Percentiles rank a stretch among this genome's conserved stretches.
phyloP scores from a whole-genome alignment of 805 yeast genomes.

The Blastobotrys chiropterorum region DNA sequence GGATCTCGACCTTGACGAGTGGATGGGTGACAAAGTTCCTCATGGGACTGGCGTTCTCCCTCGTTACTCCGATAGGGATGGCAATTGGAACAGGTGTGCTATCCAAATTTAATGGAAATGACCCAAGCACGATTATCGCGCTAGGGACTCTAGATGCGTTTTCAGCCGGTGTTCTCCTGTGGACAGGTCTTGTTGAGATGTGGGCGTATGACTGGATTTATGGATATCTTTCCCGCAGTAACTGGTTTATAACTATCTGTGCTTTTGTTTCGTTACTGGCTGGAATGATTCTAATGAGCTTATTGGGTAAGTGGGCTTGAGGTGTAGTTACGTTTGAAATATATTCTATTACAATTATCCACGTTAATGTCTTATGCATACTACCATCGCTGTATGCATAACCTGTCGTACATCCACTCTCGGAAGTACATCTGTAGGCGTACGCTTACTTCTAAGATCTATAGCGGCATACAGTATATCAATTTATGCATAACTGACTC shows the following conservation, averaged over 20 bases:
- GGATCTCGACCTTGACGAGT: slow-evolving; percentile 58
- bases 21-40: slow-evolving; percentile 40
- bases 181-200: slow-evolving; percentile 68
- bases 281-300: slow-evolving; percentile 68
- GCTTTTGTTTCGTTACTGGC: slow-evolving; percentile 44
- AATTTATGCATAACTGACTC: no score
- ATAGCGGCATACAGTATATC: no score
- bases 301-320: slow-evolving; percentile 72
- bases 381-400: no score
- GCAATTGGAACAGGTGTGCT: slow-evolving; percentile 76
- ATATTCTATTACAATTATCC: no score
- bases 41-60: slow-evolving; percentile 38
- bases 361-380: no score
- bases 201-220: slow-evolving; percentile 61
- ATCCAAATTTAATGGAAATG: slow-evolving; percentile 46
- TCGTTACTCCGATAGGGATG: slow-evolving; percentile 63
- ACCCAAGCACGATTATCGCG: slow-evolving; percentile 48
- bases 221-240: slow-evolving; percentile 44
- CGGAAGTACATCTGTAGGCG: no score
- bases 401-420: no score
- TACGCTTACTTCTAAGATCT: no score
- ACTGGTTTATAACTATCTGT: slow-evolving; percentile 40
- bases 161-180: slow-evolving; percentile 65
- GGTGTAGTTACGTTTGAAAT: no score
- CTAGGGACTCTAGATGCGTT: slow-evolving; percentile 63